Evolutionary conservation across 768 basidiomycete genomes (phyloP), one percentile per base, ranked within the genome.

Genomic region (Russula vinacea): DNA sequence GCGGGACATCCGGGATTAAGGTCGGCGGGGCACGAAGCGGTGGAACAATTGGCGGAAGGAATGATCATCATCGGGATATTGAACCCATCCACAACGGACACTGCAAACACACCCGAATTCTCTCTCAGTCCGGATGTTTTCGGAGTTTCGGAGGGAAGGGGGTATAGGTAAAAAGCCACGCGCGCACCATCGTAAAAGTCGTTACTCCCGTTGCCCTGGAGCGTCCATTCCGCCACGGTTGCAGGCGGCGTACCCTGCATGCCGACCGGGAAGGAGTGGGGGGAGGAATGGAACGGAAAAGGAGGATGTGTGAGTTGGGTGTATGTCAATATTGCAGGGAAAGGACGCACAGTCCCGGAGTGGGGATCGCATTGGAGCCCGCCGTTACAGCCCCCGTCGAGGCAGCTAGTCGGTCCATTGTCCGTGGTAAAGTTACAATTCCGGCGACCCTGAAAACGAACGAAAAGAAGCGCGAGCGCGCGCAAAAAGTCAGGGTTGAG

Each of bases 191-290:
- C 86, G 58, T 87, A 89, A 65, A 76, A 85, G 66, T 89, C 88
- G 1, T 47, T 29, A 53, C 76, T 78, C 14, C 75, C 78, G 49
- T 72, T 70, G 1, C 70, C 78, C 67, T 76, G 68, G 10, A 89
- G 73, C n/a, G 84, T 88, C 76, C 82, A 89, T 68, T 89, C 87
- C 1, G 88, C 88, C 42, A 89, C 75, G 5, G 82, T 80, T 13
- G 83, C 87, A 49, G 89, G 89, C 37, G 87, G 86, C n/a, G 85
- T 80, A 56, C 84, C 85, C 81, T 81, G 45, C 22, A 53, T 22
- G 11, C 56, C 66, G 8, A 40, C 22, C 44, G n/a, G 44, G 44
- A 9, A n/a, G n/a, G n/a, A n/a, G n/a, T n/a, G n/a, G n/a, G n/a
- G n/a, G 8, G 19, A n/a, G 42, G 42, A 19, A 19, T 14, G 17